Base-by-base conservation (phyloP, 495 filamentous ascomycete species). In the Talaromyces thailandensis region DNA sequence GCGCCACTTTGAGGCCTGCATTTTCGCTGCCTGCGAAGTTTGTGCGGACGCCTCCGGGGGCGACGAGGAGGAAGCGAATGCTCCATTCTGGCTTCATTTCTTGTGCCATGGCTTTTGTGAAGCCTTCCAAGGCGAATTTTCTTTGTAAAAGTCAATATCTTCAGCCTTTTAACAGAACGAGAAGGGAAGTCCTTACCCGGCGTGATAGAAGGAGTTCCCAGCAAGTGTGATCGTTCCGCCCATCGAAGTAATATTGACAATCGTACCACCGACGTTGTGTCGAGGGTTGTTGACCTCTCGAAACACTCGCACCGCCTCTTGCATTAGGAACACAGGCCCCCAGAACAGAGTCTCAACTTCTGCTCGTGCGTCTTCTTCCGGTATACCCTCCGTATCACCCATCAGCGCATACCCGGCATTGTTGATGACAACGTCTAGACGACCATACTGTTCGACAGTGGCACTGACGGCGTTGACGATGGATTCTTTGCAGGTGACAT, bases 51-150 rank as follows among this genome's bases (percentile, higher is more conserved):
- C 69, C 71, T 21, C 71, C 59, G 66, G 68, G 68, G 1, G 63
- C 64, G 53, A 65, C 60, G 29, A 68, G 50, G 37, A 71, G 52
- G 40, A 66, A 68, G 21, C 69, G 61, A 53, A 70, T 70, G 24
- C 73, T 70, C 82, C 83, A 85, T n/a, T 74, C 73, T 0, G 76
- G 72, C 32, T 73, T 67, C 43, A 84, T 66, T 63, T 84, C 83
- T 63, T 76, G 71, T 0, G 73, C 72, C 26, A 85, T 67, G 7
- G 76, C 72, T 64, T 85, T 81, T 6, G 83, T 83, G 68, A 81
- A 83, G 6, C 82, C 83, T 62, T 83, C 81, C 16, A 84, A 66
- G 6, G 78, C 80, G 62, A 82, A 84, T 68, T 84, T 84, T 51
- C 71, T 73, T 28, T 9, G 7, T 6, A 8, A 31, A 21, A 26